Percentiles rank a stretch among this genome's conserved stretches.
These are phyloP conservation scores for Thermochaetoides thermophila DNA, from an alignment of 495 filamentous ascomycete genomes.

Conservation along the genomic window DNA sequence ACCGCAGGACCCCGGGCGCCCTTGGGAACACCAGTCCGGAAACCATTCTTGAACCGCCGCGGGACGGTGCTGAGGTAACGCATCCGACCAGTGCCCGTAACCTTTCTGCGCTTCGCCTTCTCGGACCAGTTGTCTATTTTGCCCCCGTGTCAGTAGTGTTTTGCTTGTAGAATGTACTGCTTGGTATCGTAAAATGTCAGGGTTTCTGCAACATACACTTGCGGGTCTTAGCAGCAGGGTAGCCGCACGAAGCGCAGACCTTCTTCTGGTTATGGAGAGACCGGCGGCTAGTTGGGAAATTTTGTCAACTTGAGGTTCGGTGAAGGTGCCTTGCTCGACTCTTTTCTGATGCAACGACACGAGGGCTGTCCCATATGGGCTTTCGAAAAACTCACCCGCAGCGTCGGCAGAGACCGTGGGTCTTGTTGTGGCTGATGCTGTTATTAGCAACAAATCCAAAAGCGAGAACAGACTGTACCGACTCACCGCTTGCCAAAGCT, in stretches of 20 bases:
- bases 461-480: no score
- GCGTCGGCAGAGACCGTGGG: constrained; percentile 97
- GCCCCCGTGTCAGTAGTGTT: constrained; percentile 10
- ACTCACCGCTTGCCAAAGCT: constrained; percentile 78
- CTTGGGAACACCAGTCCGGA: constrained; percentile 82
- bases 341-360: constrained; percentile 1
- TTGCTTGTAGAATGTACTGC: background rate
- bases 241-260: constrained; percentile 92
- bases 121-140: constrained; percentile 88
- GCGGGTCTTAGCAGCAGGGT: constrained; percentile 89
- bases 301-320: constrained; percentile 14
- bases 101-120: constrained; percentile 99
- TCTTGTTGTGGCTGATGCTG: constrained; percentile 89
- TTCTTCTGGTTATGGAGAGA: constrained; percentile 99
- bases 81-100: constrained; percentile 88
- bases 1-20: constrained; percentile 50
- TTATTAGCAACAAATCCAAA: no score
- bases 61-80: constrained; percentile 79
- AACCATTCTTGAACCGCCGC: constrained; percentile 88
- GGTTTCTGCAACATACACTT: constrained; percentile 67
- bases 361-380: no score
- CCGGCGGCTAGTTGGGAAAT: constrained; percentile 52
- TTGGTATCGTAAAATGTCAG: background rate
- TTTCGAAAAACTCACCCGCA: constrained; percentile 92
- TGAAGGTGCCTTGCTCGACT: constrained; percentile 6